Evolutionary conservation across 1,284 basidiomycete genomes (phyloP).

Genomic region (Volvariella volvacea): DNA sequence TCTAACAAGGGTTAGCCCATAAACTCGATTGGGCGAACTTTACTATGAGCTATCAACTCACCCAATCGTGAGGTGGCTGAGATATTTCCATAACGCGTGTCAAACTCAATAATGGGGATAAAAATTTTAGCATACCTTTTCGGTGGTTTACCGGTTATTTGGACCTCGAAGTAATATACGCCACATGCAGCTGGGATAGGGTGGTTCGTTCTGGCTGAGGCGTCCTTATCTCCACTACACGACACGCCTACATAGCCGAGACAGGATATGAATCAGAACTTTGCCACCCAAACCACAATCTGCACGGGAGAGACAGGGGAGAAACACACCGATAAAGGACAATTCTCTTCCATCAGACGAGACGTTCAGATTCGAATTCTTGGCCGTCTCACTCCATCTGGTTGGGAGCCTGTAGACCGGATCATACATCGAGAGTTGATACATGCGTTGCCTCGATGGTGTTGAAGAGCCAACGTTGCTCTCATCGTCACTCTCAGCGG

Average conservation of each 20-base stretch:
- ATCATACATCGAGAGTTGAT: slow-evolving; percentile 24
- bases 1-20: slow-evolving; percentile 20
- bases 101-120: slow-evolving; percentile 8
- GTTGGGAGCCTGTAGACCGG: slow-evolving; percentile 63
- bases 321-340: slow-evolving; percentile 49
- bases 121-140: slow-evolving; percentile 51
- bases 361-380: slow-evolving; percentile 52
- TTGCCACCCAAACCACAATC: too few species aligned
- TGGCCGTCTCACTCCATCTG: slow-evolving; percentile 68
- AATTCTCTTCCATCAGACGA: slow-evolving; percentile 67
- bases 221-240: slow-evolving; percentile 66
- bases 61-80: slow-evolving; percentile 79
- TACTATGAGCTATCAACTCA: slow-evolving; percentile 20
- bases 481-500: slow-evolving; percentile 59
- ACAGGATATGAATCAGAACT: too few species aligned
- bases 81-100: neutral
- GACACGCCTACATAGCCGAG: slow-evolving; percentile 39
- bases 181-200: slow-evolving; percentile 79
- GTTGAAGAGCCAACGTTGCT: slow-evolving; percentile 32
- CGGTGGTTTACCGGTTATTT: slow-evolving; percentile 71
- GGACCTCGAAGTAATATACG: slow-evolving; percentile 88
- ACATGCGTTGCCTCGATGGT: slow-evolving; percentile 31
- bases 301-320: too few species aligned
- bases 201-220: slow-evolving; percentile 69
- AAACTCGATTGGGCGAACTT: slow-evolving; percentile 3